A percentile compares a stretch with the other conserved stretches of the same genome.
These are phyloP conservation scores for Fusarium sp. DNA, from an alignment of 2,329 filamentous ascomycete genomes.

Conservation along the genomic window DNA sequence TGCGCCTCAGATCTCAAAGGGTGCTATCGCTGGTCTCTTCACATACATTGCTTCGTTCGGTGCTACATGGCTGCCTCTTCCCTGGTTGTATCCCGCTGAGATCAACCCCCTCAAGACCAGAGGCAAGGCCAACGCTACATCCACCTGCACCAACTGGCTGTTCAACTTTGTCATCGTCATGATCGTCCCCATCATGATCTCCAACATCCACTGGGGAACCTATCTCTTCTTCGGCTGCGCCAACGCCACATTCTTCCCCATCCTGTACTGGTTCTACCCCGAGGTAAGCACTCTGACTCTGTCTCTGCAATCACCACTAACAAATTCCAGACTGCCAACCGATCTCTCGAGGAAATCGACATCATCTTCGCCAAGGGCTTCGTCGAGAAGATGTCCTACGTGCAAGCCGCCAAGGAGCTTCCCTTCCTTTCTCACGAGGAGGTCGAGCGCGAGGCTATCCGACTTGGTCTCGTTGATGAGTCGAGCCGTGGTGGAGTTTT, in stretches of 20 bases:
- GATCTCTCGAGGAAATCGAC: slow-evolving; percentile 64
- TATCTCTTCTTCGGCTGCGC: slow-evolving; percentile 59
- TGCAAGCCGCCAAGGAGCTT: slow-evolving; percentile 64
- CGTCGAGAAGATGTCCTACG: slow-evolving; percentile 66
- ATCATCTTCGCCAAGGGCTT: slow-evolving; percentile 67
- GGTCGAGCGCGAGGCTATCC: slow-evolving; percentile 57
- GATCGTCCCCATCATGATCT: slow-evolving; percentile 70
- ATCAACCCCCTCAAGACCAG: slow-evolving; percentile 60
- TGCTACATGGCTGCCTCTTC: slow-evolving; percentile 69
- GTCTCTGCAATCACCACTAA: neutral
- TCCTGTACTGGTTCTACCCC: slow-evolving; percentile 58
- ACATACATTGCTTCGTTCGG: slow-evolving; percentile 75
- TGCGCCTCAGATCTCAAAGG: slow-evolving; percentile 63
- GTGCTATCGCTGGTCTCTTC: slow-evolving; percentile 73
- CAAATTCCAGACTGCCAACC: slow-evolving; percentile 45
- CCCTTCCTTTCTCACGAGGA: slow-evolving; percentile 61
- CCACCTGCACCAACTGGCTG: slow-evolving; percentile 68
- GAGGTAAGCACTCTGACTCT: slow-evolving; percentile 26
- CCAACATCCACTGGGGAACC: slow-evolving; percentile 63
- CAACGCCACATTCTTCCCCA: slow-evolving; percentile 60
- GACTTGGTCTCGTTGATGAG: slow-evolving; percentile 33
- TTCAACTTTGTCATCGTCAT: slow-evolving; percentile 62
- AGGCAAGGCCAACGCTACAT: slow-evolving; percentile 59
- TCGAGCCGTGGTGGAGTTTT: slow-evolving; percentile 21
- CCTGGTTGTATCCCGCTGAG: slow-evolving; percentile 66